A percentile compares a stretch with the other conserved stretches of the same genome.
Evolutionary conservation across 2,329 filamentous ascomycete genomes (phyloP).

Genomic region (Paecilomyces fulvus): DNA sequence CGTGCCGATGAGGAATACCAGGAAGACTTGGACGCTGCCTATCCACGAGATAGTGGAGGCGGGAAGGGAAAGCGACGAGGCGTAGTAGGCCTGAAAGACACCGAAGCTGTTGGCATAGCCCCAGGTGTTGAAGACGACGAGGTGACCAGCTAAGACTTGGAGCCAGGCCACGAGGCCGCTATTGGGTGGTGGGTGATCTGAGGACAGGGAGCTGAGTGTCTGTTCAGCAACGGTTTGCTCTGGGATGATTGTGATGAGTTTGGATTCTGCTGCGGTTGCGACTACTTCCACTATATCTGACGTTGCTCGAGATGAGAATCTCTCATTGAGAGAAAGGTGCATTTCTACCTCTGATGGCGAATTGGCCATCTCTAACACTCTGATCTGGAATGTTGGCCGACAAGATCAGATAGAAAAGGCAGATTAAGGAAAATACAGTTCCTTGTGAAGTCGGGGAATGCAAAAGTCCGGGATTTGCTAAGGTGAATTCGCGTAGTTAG

Average conservation of each 20-base stretch:
- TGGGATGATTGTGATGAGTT: not conserved
- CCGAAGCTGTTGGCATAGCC: slow-evolving; percentile 28
- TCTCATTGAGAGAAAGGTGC: not conserved
- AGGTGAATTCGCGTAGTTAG: no score
- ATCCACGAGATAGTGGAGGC: slow-evolving; percentile 38
- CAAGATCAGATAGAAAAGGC: not conserved
- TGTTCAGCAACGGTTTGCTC: not conserved
- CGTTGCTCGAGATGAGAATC: not conserved
- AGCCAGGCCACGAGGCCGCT: slow-evolving; percentile 23
- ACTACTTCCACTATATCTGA: not conserved
- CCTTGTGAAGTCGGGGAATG: no score
- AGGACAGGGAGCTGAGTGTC: not conserved
- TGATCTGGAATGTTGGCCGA: not conserved
- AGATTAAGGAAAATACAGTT: not conserved
- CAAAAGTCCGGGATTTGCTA: no score
- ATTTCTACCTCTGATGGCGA: not conserved
- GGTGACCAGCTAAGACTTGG: slow-evolving; percentile 20
- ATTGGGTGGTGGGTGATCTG: slow-evolving; percentile 16
- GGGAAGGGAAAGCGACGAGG: slow-evolving; percentile 18
- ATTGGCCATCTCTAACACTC: not conserved
- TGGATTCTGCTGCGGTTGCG: not conserved
- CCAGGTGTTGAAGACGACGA: slow-evolving; percentile 20
- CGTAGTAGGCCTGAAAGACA: slow-evolving; percentile 40
- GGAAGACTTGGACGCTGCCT: slow-evolving; percentile 39
- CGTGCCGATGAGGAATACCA: slow-evolving; percentile 37